Evolutionary conservation across 148 eudicot genomes (phyloP).

Genomic region (Agrostemma githago): DNA sequence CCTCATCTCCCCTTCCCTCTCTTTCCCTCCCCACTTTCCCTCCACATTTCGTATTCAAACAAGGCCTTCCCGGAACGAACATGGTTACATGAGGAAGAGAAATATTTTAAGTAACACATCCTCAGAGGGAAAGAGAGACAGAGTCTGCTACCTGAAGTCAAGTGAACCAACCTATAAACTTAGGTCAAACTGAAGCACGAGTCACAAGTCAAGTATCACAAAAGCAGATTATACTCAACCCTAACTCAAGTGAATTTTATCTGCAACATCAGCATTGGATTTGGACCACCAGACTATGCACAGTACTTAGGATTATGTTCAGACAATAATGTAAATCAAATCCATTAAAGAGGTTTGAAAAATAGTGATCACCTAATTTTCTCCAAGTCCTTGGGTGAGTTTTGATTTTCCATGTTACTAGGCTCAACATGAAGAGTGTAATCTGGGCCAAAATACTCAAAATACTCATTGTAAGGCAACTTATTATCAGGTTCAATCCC

Average conservation of each 20-base stretch:
- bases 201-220: neutral
- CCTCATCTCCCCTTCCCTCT: too few relatives aligned
- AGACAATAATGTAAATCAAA: neutral
- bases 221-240: neutral
- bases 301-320: neutral
- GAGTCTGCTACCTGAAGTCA: neutral
- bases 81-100: neutral
- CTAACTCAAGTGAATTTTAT: neutral
- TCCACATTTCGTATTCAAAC: too few relatives aligned
- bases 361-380: constrained; percentile 56
- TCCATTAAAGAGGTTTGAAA: neutral
- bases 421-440: constrained; percentile 87
- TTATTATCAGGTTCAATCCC: constrained; percentile 77
- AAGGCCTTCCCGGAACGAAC: neutral
- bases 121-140: neutral
- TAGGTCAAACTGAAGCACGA: neutral
- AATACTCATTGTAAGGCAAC: constrained; percentile 85
- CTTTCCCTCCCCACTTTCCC: too few relatives aligned
- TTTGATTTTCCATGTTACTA: constrained; percentile 93
- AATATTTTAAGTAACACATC: neutral
- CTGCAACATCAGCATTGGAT: neutral
- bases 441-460: constrained; percentile 86
- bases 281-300: neutral
- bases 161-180: neutral
- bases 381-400: constrained; percentile 69